Evolutionary conservation across 345 rosid species (phyloP).

Genomic region (Brassica napus): DNA sequence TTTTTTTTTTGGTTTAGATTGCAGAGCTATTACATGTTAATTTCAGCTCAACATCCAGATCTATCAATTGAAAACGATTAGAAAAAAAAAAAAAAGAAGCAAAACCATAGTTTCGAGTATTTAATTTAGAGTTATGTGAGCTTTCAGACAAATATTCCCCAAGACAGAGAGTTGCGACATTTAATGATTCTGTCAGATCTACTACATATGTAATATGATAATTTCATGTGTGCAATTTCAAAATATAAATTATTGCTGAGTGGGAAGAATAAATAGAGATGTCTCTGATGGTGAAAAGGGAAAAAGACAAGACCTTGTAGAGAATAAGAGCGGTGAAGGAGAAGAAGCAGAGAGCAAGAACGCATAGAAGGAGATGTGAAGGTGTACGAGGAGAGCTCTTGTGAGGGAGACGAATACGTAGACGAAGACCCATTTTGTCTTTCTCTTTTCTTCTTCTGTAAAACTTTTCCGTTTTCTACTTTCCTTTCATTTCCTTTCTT

Average conservation of each 20-base stretch:
- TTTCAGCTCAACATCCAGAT: constrained; percentile 16
- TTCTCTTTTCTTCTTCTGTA: neutral
- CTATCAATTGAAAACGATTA: neutral
- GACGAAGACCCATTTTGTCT: constrained; percentile 28
- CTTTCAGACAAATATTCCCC: neutral
- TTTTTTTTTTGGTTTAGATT: neutral
- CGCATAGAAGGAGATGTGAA: constrained; percentile 49
- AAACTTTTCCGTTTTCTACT: constrained; percentile 3
- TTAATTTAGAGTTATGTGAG: constrained; percentile 4
- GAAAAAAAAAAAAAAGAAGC: neutral
- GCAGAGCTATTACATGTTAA: neutral
- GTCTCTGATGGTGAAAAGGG: neutral
- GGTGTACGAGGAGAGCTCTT: constrained; percentile 50
- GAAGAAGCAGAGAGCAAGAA: constrained; percentile 55
- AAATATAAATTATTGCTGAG: neutral
- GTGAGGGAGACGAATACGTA: constrained; percentile 43
- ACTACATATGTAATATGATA: neutral
- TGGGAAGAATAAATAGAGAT: neutral
- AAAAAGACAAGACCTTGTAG: constrained; percentile 54
- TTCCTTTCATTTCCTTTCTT: neutral
- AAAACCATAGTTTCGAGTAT: neutral
- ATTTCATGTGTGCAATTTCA: neutral
- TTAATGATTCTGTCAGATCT: constrained; percentile 2
- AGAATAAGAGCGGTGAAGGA: constrained; percentile 61
- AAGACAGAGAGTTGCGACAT: neutral